phyloP scores from a whole-genome alignment of 768 basidiomycete species.

The Psilocybe cubensis region DNA sequence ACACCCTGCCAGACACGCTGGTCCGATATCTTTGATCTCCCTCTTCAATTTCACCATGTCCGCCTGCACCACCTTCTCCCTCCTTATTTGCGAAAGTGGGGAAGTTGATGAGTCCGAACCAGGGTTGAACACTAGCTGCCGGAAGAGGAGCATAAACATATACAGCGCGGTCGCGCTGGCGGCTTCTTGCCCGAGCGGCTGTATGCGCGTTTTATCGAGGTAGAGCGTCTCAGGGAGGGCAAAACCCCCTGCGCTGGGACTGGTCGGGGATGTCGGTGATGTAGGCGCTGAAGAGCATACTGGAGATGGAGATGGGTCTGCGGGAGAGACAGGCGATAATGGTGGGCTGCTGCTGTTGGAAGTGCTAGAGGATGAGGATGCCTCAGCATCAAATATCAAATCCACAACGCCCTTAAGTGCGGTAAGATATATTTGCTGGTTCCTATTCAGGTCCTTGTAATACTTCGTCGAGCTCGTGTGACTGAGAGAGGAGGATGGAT shows the following conservation, averaged over 20 bases:
- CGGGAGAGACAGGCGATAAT: conserved; percentile 24
- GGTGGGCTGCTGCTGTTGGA: conserved; percentile 30
- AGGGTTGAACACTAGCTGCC: conserved; percentile 70
- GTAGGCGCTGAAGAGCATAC: conserved; percentile 24
- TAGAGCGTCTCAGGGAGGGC: conserved; percentile 77
- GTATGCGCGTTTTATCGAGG: conserved; percentile 75
- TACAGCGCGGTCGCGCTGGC: conserved; percentile 75
- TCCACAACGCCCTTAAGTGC: conserved; percentile 65
- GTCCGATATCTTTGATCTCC: conserved; percentile 76
- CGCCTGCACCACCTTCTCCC: conserved; percentile 34
- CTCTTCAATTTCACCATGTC: conserved; percentile 67
- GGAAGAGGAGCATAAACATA: conserved; percentile 81
- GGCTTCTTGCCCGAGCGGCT: conserved; percentile 69
- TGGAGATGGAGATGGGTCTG: conserved; percentile 1
- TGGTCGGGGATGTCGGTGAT: conserved; percentile 28
- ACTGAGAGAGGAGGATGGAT: no score
- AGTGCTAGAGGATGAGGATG: neutral
- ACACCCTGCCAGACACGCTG: conserved; percentile 63
- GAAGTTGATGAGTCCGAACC: conserved; percentile 34
- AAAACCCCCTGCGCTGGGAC: no score
- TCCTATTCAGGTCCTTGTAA: conserved; percentile 47
- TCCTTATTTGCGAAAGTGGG: conserved; percentile 20
- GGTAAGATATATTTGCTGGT: conserved; percentile 58
- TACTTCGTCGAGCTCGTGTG: conserved; percentile 45
- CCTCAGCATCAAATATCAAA: conserved; percentile 62